Conservation (phyloP, 1,284 basidiomycete genomes). For the Amylostereum chailletii region DNA sequence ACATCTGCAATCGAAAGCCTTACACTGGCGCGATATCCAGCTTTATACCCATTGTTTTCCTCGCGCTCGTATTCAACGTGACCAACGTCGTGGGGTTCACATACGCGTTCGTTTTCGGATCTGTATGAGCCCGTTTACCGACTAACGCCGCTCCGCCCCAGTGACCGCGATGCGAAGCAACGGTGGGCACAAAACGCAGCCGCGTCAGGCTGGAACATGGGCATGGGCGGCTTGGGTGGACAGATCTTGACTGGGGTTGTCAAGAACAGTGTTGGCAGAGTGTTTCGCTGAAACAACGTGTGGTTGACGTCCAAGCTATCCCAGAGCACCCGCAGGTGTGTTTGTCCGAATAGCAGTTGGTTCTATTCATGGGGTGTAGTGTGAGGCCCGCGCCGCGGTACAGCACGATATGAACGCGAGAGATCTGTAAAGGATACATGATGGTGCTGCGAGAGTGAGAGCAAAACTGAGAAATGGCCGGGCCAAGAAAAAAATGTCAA, state of each 20-base stretch:
- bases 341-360: constrained; percentile 15
- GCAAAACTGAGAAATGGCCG: not conserved
- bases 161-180: constrained; percentile 83
- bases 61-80: constrained; percentile 87
- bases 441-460: not conserved
- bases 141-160: constrained; percentile 20
- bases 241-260: constrained; percentile 73
- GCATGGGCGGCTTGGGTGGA: constrained; percentile 69
- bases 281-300: constrained; percentile 37
- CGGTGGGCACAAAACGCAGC: constrained; percentile 70
- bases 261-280: constrained; percentile 70
- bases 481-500: not conserved
- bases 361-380: constrained; percentile 2
- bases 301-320: constrained; percentile 53
- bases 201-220: constrained; percentile 52
- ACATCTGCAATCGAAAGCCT: not conserved
- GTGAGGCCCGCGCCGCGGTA: constrained; percentile 8
- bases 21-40: constrained; percentile 26
- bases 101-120: constrained; percentile 58
- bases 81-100: constrained; percentile 91
- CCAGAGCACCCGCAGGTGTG: constrained; percentile 71
- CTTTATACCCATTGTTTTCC: constrained; percentile 80
- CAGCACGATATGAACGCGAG: constrained; percentile 8
- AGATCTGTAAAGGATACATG: constrained; percentile 8
- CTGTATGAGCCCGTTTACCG: constrained; percentile 1